Conservation (phyloP, 768 basidiomycete species). For the Tricholoma saponaceum region DNA sequence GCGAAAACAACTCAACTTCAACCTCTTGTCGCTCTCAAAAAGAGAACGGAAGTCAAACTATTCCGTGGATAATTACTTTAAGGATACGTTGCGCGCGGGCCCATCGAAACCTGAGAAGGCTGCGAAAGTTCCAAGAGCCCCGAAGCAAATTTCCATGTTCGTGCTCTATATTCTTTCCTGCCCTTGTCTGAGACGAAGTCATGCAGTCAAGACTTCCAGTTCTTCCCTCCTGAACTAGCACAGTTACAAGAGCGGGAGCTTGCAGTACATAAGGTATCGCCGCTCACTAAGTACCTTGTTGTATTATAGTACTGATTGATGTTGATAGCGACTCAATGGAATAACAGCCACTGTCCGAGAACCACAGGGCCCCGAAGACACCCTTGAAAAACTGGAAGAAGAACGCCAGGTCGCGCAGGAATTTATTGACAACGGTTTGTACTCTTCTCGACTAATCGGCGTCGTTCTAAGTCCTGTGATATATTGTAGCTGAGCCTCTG, state of each 20-base stretch:
- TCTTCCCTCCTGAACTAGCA: constrained; percentile 80
- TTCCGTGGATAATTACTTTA: constrained; percentile 94
- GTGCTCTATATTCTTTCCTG: constrained; percentile 23
- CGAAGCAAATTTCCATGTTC: constrained; percentile 83
- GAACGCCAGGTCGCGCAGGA: constrained; percentile 79
- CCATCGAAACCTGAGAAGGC: constrained; percentile 77
- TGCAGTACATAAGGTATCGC: constrained; percentile 66
- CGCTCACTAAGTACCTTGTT: background rate
- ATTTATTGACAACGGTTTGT: constrained; percentile 77
- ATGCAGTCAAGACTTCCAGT: constrained; percentile 90
- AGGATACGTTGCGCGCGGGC: constrained; percentile 80
- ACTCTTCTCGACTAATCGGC: background rate
- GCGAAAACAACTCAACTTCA: constrained; percentile 69
- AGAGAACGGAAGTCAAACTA: constrained; percentile 93
- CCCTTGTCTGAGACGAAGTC: constrained; percentile 1
- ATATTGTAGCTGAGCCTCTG: constrained; percentile 70
- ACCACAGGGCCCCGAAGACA: constrained; percentile 65
- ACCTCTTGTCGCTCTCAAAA: constrained; percentile 84
- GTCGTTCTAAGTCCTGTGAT: background rate
- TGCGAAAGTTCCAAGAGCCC: constrained; percentile 79
- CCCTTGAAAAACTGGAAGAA: constrained; percentile 79
- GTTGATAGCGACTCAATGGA: constrained; percentile 54
- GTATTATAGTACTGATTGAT: background rate
- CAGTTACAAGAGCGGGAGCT: constrained; percentile 86
- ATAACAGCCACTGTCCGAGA: constrained; percentile 65